phyloP scores from a whole-genome alignment of 2,329 filamentous ascomycete species.

The Cladosporium sp. region DNA sequence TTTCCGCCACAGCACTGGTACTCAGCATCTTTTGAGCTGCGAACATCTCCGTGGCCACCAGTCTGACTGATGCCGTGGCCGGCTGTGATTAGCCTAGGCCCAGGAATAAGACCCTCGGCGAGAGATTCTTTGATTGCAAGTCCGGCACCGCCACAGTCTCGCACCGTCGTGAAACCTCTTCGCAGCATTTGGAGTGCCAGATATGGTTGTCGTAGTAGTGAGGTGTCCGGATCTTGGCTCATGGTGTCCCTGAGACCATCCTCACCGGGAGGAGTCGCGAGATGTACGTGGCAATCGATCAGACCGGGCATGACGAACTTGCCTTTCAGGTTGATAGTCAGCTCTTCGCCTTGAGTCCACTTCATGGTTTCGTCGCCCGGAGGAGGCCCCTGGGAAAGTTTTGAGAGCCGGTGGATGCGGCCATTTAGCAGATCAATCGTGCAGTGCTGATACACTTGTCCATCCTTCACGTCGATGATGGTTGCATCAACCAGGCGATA shows the following conservation, averaged over 20 bases:
- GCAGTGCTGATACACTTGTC: constrained; percentile 34
- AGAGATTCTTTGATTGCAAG: constrained; percentile 60
- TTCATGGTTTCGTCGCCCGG: constrained; percentile 34
- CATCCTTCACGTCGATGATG: constrained; percentile 38
- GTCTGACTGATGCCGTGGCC: constrained; percentile 59
- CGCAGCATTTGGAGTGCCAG: constrained; percentile 54
- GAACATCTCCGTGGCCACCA: constrained; percentile 59
- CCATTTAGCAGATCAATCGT: constrained; percentile 37
- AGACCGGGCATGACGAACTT: constrained; percentile 54
- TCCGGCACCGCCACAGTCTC: constrained; percentile 61
- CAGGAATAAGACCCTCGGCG: constrained; percentile 57
- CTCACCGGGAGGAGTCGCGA: constrained; percentile 49
- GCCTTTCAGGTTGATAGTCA: constrained; percentile 43
- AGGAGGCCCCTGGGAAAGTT: constrained; percentile 29
- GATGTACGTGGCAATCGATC: constrained; percentile 56
- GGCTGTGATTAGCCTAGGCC: constrained; percentile 59
- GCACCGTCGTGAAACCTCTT: constrained; percentile 60
- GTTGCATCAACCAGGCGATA: constrained; percentile 30
- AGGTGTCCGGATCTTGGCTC: constrained; percentile 41
- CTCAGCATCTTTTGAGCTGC: constrained; percentile 50
- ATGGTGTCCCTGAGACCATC: constrained; percentile 42
- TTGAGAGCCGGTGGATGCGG: constrained; percentile 34
- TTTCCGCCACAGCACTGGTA: constrained; percentile 53
- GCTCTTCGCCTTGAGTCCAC: constrained; percentile 32
- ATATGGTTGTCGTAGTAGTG: constrained; percentile 51